A percentile compares a stretch with the other conserved stretches of the same genome.
These are phyloP conservation scores for Meyerozyma guilliermondii DNA, from an alignment of 1,139 yeast species.

Conservation along the genomic window DNA sequence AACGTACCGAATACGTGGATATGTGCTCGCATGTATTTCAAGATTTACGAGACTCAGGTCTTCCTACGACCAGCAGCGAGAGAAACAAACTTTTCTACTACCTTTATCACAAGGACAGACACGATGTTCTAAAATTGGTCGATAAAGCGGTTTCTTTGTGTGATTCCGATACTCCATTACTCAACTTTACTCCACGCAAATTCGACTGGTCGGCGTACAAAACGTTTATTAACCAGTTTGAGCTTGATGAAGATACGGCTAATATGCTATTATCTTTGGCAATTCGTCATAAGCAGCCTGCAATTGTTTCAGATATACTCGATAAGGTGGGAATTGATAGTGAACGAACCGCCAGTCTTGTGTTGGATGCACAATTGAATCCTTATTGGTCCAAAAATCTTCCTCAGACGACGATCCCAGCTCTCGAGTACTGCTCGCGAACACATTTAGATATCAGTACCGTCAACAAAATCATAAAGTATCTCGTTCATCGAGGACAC, in stretches of 20 bases:
- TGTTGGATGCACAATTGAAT: background rate
- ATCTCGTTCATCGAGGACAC: background rate
- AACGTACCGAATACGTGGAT: slow-evolving; percentile 15
- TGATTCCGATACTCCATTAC: slow-evolving; percentile 1
- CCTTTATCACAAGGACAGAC: slow-evolving; percentile 27
- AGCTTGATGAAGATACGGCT: slow-evolving; percentile 11
- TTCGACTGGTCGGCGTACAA: slow-evolving; percentile 19
- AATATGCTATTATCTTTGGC: slow-evolving; percentile 25
- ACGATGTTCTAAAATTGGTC: slow-evolving; percentile 14
- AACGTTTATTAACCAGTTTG: slow-evolving; percentile 11
- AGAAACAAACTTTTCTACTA: slow-evolving; percentile 24
- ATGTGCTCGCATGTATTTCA: slow-evolving; percentile 20
- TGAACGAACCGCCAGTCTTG: background rate
- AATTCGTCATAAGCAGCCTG: slow-evolving; percentile 16
- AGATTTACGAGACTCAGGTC: slow-evolving; percentile 21
- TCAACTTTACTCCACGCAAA: slow-evolving; percentile 5
- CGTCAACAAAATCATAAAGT: background rate
- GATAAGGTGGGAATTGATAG: background rate
- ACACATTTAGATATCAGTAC: background rate
- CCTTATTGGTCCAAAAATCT: background rate
- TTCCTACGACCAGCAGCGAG: slow-evolving; percentile 28
- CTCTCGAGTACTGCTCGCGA: background rate
- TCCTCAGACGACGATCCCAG: background rate
- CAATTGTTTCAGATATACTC: slow-evolving; percentile 9
- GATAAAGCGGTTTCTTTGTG: slow-evolving; percentile 3